Percentiles rank a stretch among this genome's conserved stretches.
These are phyloP conservation scores for Cercospora sojina DNA, from an alignment of 2,329 filamentous ascomycete species.

Conservation along the genomic window DNA sequence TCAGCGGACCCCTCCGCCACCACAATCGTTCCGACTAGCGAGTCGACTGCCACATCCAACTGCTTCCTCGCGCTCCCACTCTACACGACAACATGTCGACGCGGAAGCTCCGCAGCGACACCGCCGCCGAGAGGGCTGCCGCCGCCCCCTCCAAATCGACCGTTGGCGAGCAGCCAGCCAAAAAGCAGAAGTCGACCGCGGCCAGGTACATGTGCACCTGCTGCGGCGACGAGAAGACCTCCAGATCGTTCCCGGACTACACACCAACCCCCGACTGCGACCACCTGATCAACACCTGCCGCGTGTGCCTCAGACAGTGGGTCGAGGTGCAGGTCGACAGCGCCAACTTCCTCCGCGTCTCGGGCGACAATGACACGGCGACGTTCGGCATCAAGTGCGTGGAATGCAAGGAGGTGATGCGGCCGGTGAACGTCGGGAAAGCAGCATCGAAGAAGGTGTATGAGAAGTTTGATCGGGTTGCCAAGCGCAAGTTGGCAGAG, in stretches of 20 bases:
- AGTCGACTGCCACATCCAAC: neutral
- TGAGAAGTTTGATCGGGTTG: slow-evolving; percentile 39
- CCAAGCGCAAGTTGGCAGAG: slow-evolving; percentile 31
- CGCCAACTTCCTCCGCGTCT: slow-evolving; percentile 16
- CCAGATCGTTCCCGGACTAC: slow-evolving; percentile 36
- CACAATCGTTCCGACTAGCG: neutral
- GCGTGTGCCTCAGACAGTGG: slow-evolving; percentile 40
- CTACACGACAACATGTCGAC: slow-evolving; percentile 13
- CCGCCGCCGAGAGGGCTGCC: neutral
- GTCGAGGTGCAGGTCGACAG: slow-evolving; percentile 34
- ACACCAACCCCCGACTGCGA: slow-evolving; percentile 39
- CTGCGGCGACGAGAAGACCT: slow-evolving; percentile 24
- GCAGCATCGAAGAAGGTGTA: slow-evolving; percentile 47
- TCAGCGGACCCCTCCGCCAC: neutral
- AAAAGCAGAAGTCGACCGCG: slow-evolving; percentile 10
- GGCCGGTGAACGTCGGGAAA: slow-evolving; percentile 47
- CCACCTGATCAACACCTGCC: slow-evolving; percentile 41
- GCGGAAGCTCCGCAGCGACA: slow-evolving; percentile 17
- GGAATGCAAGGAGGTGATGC: slow-evolving; percentile 49
- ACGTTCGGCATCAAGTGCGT: slow-evolving; percentile 51
- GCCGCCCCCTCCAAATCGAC: neutral
- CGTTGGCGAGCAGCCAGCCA: neutral
- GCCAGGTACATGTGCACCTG: slow-evolving; percentile 25
- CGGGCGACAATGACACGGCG: slow-evolving; percentile 34
- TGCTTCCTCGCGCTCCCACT: neutral